A percentile compares a stretch with the other conserved stretches of the same genome.
Evolutionary conservation across 1,284 basidiomycete species (phyloP).

Genomic region (Marasmius oreades): DNA sequence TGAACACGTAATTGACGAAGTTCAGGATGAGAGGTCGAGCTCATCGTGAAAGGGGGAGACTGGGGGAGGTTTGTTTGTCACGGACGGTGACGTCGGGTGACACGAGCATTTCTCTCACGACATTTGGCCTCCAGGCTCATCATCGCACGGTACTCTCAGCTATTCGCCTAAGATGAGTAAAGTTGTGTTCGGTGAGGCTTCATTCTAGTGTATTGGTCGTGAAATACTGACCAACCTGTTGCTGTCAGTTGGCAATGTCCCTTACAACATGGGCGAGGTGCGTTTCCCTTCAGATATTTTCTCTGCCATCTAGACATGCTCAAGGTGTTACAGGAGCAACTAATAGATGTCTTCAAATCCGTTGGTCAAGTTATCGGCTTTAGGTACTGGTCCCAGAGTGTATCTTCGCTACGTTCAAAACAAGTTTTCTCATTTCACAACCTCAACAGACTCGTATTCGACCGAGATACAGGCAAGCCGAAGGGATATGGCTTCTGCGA

Average conservation of each 20-base stretch:
- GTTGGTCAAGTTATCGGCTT: conserved; percentile 88
- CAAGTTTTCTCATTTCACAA: conserved; percentile 1
- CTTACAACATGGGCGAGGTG: conserved; percentile 81
- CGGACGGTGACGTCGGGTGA: background rate
- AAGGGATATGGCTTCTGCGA: conserved; percentile 98
- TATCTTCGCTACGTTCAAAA: background rate
- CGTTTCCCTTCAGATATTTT: conserved; percentile 18
- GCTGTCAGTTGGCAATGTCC: conserved; percentile 74
- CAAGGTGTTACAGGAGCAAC: conserved; percentile 52
- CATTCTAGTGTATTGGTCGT: background rate
- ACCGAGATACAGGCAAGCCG: conserved; percentile 92
- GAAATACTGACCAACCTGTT: background rate
- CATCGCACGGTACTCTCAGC: background rate
- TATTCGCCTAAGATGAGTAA: conserved; percentile 25
- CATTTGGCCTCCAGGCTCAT: background rate
- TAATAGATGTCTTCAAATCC: conserved; percentile 82
- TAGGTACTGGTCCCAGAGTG: conserved; percentile 43
- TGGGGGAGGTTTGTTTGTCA: background rate
- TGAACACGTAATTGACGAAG: conserved; percentile 32
- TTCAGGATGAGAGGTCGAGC: conserved; percentile 30
- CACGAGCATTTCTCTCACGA: conserved; percentile 1
- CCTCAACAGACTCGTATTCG: conserved; percentile 80
- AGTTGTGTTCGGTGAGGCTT: conserved; percentile 30
- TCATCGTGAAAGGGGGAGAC: background rate
- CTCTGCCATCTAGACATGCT: background rate